Evolutionary conservation across 768 basidiomycete species (phyloP), one percentile per base, ranked within the genome.

Genomic region (Lactarius indigo): DNA sequence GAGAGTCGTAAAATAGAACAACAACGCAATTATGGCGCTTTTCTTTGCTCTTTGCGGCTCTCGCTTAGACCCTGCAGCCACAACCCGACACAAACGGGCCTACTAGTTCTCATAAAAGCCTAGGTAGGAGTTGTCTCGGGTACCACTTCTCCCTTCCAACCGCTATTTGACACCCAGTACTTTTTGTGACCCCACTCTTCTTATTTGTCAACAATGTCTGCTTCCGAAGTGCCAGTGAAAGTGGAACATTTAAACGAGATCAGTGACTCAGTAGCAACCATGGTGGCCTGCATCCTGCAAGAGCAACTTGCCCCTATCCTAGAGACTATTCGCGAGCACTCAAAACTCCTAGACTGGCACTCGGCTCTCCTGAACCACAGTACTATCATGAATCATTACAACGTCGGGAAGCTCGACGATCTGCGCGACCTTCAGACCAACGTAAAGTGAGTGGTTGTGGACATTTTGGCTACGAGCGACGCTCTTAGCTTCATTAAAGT

Each of bases 351-450:
- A 17, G 66, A 68, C 20, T 9, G 35, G 30, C 66, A 64, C 10
- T 33, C 62, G 13, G 66, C 62, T 18, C 66, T 64, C 2, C 42
- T 68, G 1, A 64, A 64, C 12, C 66, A 68, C 6, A 59, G 42
- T 5, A 68, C 62, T 2, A 18, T n/a, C 5, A 64, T 68, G 62
- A 60, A 55, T 52, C 57, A 52, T 3, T 64, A 64, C 58, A 64
- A 68, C 6, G 62, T 68, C 42, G 62, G 62, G 57, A 68, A 68
- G 62, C 50, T 63, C 41, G 66, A 68, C 20, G 62, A 64, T 5
- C 42, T 64, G 20, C 62, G 66, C 17, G 66, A 68, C 9, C 58
- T 68, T 30, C 66, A 68, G 23, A 44, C 6, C 17, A 64, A 33
- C 58, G 33, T 31, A 47, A 64, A 64, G 62, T 68, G 28, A 56